Evolutionary conservation across 2,329 filamentous ascomycete species (phyloP).

Genomic region (Tothia fuscella): DNA sequence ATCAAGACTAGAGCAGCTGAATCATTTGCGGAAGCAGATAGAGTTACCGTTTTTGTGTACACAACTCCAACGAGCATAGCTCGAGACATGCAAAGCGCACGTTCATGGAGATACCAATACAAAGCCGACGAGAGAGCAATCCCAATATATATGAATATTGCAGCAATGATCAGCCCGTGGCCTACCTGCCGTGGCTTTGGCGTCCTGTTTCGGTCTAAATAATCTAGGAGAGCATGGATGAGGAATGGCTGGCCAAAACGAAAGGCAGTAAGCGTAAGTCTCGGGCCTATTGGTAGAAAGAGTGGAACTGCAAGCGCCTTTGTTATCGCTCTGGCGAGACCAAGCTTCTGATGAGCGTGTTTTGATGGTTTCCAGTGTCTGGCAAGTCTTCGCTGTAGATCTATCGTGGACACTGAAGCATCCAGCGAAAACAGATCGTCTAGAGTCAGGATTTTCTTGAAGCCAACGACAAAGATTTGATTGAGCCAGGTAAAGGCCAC

Average conservation of each 20-base stretch:
- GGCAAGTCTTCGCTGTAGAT: background rate
- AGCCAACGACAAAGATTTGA: conserved; percentile 28
- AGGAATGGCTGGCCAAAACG: background rate
- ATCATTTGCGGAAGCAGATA: background rate
- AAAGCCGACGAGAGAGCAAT: background rate
- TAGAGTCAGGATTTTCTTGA: background rate
- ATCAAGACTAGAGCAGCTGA: conserved; percentile 15
- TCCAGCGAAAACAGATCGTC: background rate
- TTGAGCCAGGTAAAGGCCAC: conserved; percentile 44
- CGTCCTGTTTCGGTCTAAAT: background rate
- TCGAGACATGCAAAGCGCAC: background rate
- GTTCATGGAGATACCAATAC: background rate
- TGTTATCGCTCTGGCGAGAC: background rate
- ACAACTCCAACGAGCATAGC: background rate
- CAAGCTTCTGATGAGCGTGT: background rate
- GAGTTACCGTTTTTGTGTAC: background rate
- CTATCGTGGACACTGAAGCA: background rate
- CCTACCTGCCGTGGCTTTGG: background rate
- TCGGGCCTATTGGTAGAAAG: background rate
- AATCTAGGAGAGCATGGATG: background rate
- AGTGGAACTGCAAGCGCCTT: background rate
- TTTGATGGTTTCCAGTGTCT: background rate
- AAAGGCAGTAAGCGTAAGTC: background rate
- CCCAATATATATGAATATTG: background rate
- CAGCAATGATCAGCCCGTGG: background rate